phyloP scores from a whole-genome alignment of 257 asterid genomes.

The Rehmannia glutinosa region DNA sequence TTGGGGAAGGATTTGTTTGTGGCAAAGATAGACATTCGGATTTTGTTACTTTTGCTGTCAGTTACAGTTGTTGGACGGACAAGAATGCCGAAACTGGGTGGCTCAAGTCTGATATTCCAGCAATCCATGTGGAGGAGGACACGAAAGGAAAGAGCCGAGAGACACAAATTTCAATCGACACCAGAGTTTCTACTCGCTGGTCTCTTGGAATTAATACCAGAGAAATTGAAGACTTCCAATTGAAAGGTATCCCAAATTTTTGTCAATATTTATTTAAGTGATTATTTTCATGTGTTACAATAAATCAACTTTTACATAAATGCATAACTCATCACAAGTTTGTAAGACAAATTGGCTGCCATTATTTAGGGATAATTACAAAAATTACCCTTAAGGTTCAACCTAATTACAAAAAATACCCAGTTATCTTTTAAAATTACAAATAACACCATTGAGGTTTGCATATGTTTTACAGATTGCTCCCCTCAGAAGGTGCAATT shows the following conservation, averaged over 20 bases:
- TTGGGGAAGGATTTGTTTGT: conserved; percentile 74
- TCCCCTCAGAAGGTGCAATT: too few relatives aligned
- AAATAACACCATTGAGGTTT: too few relatives aligned
- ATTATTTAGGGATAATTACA: too few relatives aligned
- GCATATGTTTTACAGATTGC: too few relatives aligned
- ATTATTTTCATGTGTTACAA: too few relatives aligned
- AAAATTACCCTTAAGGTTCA: too few relatives aligned
- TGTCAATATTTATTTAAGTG: too few relatives aligned
- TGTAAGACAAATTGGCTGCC: too few relatives aligned
- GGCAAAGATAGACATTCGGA: conserved; percentile 61
- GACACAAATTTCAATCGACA: conserved; percentile 46
- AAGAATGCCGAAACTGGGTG: conserved; percentile 50
- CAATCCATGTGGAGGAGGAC: conserved; percentile 52
- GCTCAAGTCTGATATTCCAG: conserved; percentile 69
- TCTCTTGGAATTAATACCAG: conserved; percentile 64
- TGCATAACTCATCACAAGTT: too few relatives aligned
- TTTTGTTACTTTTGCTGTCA: conserved; percentile 74
- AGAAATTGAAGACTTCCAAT: conserved; percentile 73
- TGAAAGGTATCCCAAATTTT: conserved; percentile 53
- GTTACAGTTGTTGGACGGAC: conserved; percentile 75
- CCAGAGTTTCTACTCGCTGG: conserved; percentile 77
- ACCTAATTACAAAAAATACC: too few relatives aligned
- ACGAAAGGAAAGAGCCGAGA: conserved; percentile 43
- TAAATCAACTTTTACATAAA: too few relatives aligned
- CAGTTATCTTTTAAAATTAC: too few relatives aligned